Percentiles rank a stretch among this genome's conserved stretches.
These are phyloP conservation scores for Lentinula guzmanii DNA, from an alignment of 768 basidiomycete genomes.

Conservation along the genomic window DNA sequence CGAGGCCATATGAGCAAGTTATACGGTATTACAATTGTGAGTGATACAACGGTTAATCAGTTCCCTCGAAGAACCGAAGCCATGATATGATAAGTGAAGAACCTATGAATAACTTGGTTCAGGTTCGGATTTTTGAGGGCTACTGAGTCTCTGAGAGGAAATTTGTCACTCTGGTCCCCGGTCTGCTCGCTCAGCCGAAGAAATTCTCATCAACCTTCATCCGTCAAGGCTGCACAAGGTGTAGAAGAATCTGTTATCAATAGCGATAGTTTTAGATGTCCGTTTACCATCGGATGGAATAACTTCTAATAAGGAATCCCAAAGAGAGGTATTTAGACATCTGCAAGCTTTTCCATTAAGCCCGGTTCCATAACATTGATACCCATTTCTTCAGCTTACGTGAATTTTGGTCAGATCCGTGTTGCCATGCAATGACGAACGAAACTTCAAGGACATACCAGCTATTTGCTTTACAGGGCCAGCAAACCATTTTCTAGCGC, in stretches of 20 bases:
- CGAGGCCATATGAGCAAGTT: not conserved
- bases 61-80: not conserved
- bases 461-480: slow-evolving; percentile 65
- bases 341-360: slow-evolving; percentile 12
- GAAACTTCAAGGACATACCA: slow-evolving; percentile 27
- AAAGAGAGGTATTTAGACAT: too few relatives aligned
- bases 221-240: not conserved
- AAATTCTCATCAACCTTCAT: not conserved
- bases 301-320: too few relatives aligned
- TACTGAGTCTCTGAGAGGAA: not conserved
- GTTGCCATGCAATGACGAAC: not conserved
- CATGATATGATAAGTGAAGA: too few relatives aligned
- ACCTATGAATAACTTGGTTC: too few relatives aligned
- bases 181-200: not conserved
- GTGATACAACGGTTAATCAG: not conserved
- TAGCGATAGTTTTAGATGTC: not conserved
- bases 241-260: not conserved
- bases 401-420: not conserved
- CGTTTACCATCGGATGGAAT: not conserved
- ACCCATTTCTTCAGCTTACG: slow-evolving; percentile 38
- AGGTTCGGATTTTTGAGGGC: too few relatives aligned
- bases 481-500: slow-evolving; percentile 67
- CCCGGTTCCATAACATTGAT: slow-evolving; percentile 40
- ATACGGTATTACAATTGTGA: too few relatives aligned
- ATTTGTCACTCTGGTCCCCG: not conserved